Evolutionary conservation across 2,329 filamentous ascomycete species (phyloP), one percentile per base, ranked within the genome.

Genomic region (Penicillium sp.): DNA sequence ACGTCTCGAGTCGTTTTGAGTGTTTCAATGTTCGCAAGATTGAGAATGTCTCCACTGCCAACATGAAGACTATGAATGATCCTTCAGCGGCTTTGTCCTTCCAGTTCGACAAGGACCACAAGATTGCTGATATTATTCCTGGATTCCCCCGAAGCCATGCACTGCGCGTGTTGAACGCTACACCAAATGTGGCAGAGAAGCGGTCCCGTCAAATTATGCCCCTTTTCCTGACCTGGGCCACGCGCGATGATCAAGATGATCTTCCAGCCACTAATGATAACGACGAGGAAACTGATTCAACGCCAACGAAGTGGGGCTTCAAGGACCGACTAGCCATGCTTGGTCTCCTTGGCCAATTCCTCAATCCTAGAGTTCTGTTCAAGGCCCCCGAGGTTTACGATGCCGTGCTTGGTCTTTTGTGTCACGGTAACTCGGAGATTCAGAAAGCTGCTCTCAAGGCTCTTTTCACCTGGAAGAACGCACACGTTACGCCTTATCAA

Each of bases 371-470:
- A 63, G 91, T 91, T 1, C 77, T 99, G 3, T 97, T 86, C 71
- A 88, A 85, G 64, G 83, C 88, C 26, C 78, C 84, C 8, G 86
- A 90, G 49, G 92, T 96, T 0, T 89, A 92, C 63, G 75, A 83
- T 7, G 85, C 90, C 13, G 78, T 97, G 20, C 76, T 97, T 15
- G 79, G 82, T 26, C 80, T 97, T 18, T 78, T 97, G 59, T 84
- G 86, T 36, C 96, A 97, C 67, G 94, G 94, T 63, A 94, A 99
- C 66, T 81, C 86, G 3, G 93, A 97, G 60, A 84, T 96, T 13
- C 94, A 99, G 69, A 93, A 88, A 60, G 84, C 87, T 39, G 86
- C 91, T 0, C 79, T 99, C 29, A 92, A 91, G 69, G 89, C 88
- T 7, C 83, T 99, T 7, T 79, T 97, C 46, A 84, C 91, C 0